Base-by-base conservation (phyloP, 352 stramenopile species). In the Sclerospora graminicola region DNA sequence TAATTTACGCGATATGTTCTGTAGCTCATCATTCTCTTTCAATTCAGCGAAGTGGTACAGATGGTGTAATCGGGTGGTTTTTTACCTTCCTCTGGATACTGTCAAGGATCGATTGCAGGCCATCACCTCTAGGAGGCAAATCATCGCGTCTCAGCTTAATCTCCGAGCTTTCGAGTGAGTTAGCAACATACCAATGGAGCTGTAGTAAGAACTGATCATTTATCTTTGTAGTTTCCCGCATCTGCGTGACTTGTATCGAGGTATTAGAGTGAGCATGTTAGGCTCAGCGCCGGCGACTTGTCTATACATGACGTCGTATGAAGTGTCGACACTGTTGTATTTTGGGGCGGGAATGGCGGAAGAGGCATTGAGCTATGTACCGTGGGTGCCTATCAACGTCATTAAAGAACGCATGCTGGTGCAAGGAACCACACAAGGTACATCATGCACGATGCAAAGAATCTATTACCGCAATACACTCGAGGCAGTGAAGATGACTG, bases 311-410 rank as follows among this genome's bases (percentile, higher is more conserved):
- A 96, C 85, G 21, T 96, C 89, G 13, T 99, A 99, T 69, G 94
- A 98, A 48, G 65, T 91, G 28, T 81, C 72, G 32, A 82, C 79
- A 48, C 45, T 91, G 31, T 45, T 84, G 34, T 88, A 84, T 30
- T 55, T 91, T n/a, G 62, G 74, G 0, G 66, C 72, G 0, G 79
- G 79, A 6, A 85, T 91, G 65, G 28, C 81, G 5, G 79, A 76
- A 1, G 79, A 91, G 45, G 70, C 76, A 11, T 24, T 88, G 13
- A 88, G 89, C 44, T 99, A 95, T 54, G 77, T 98, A 23, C 66
- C 98, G 14, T 99, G 95, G 72, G 94, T 99, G n/a, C 96, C 96
- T 13, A 94, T 99, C 21, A 95, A 99, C 56, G 95, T 99, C 26
- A 82, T 98, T 24, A 99, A 99, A 57, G 95, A 98, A 66, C 81